A percentile compares a stretch with the other conserved stretches of the same genome.
phyloP scores from a whole-genome alignment of 108 stramenopile genomes.

The Fragilaria crotonensis region DNA sequence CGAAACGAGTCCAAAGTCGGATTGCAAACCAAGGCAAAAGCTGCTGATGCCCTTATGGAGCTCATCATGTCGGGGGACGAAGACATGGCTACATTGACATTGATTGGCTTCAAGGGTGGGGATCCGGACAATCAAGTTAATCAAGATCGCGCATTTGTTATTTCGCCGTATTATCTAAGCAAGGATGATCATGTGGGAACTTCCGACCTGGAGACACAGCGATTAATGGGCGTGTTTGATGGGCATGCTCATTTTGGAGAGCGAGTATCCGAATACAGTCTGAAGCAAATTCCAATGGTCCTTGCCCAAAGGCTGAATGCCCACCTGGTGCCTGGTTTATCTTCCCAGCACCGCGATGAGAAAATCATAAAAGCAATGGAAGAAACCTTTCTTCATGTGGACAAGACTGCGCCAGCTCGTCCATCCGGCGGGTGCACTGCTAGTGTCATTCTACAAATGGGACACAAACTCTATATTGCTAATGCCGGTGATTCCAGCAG shows the following conservation, averaged over 20 bases:
- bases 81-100: constrained; percentile 38
- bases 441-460: constrained; percentile 54
- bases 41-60: constrained; percentile 3
- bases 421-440: constrained; percentile 72
- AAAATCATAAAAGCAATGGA: constrained; percentile 28
- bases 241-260: constrained; percentile 74
- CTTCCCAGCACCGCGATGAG: constrained; percentile 5
- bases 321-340: neutral
- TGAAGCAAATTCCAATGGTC: constrained; percentile 42
- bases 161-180: constrained; percentile 29
- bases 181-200: neutral
- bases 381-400: constrained; percentile 49
- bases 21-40: constrained; percentile 3
- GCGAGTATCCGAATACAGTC: constrained; percentile 59
- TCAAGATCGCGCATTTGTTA: constrained; percentile 49
- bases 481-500: constrained; percentile 75
- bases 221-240: constrained; percentile 77
- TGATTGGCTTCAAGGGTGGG: constrained; percentile 60
- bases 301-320: constrained; percentile 41
- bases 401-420: constrained; percentile 55
- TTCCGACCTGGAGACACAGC: neutral
- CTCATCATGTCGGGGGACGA: constrained; percentile 22
- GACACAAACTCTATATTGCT: constrained; percentile 55
- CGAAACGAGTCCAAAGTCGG: constrained; percentile 15
- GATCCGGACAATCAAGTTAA: constrained; percentile 38